Conservation (phyloP, 208 protist genomes). For the Wallacemonas rigidus region DNA sequence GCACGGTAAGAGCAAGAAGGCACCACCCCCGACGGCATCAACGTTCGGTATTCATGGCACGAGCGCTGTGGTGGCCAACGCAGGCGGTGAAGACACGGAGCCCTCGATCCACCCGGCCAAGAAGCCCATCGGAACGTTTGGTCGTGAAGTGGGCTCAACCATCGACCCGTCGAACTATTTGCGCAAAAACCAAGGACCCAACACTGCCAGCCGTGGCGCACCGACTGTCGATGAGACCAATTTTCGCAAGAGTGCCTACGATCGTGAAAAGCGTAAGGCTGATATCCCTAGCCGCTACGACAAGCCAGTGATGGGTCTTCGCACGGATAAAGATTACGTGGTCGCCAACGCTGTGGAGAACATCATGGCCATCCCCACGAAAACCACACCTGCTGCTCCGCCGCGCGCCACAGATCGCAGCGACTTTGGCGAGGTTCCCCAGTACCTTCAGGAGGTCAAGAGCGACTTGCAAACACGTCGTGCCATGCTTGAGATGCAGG, state of each 20-base stretch:
- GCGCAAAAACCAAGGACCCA: conserved; percentile 75
- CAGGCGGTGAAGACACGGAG: conserved; percentile 74
- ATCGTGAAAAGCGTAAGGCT: conserved; percentile 57
- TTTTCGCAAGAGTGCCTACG: conserved; percentile 74
- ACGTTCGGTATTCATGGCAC: conserved; percentile 90
- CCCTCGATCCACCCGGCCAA: conserved; percentile 78
- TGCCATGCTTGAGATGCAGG: conserved; percentile 46
- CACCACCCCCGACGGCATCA: conserved; percentile 78
- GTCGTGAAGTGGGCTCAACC: conserved; percentile 58
- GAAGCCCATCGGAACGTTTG: conserved; percentile 83
- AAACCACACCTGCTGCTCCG: conserved; percentile 45
- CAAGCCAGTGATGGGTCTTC: conserved; percentile 92
- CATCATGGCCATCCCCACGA: conserved; percentile 85
- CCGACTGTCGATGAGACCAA: conserved; percentile 68
- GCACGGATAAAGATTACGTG: conserved; percentile 94
- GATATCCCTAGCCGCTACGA: conserved; percentile 81
- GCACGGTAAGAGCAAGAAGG: conserved; percentile 39
- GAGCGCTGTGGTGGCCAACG: conserved; percentile 80
- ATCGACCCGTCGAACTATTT: conserved; percentile 73
- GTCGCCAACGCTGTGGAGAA: conserved; percentile 94
- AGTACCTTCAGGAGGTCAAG: conserved; percentile 93
- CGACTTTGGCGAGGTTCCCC: conserved; percentile 91
- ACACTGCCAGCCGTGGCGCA: conserved; percentile 75
- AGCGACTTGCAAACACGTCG: conserved; percentile 76
- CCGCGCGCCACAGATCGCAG: conserved; percentile 61